phyloP scores from a whole-genome alignment of 345 rosid species.

The Heritiera fomes region DNA sequence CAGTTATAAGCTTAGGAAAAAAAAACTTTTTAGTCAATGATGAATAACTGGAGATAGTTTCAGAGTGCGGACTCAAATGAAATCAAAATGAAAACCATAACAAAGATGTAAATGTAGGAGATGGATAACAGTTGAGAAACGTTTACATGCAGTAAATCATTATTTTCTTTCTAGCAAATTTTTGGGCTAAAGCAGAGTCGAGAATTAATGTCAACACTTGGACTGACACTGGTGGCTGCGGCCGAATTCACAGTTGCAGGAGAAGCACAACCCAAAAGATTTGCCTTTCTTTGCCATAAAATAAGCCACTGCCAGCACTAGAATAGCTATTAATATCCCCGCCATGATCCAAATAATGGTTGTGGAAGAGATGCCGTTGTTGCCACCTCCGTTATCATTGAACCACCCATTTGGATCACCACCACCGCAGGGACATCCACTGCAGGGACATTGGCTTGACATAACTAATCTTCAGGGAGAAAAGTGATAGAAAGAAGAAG shows the following conservation, averaged over 20 bases:
- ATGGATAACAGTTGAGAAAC: background rate
- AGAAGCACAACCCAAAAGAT: constrained; percentile 9
- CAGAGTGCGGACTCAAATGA: background rate
- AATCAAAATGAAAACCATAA: background rate
- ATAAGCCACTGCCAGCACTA: background rate
- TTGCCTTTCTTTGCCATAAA: constrained; percentile 9
- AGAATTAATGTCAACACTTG: background rate
- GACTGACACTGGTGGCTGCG: background rate
- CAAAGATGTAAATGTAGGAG: background rate
- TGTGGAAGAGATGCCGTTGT: background rate
- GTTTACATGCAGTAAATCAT: background rate
- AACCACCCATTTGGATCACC: constrained; percentile 9
- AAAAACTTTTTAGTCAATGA: too few relatives aligned
- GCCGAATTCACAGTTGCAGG: constrained; percentile 1
- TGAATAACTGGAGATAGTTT: too few relatives aligned
- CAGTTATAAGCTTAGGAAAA: too few relatives aligned
- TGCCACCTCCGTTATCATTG: background rate
- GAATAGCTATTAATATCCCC: constrained; percentile 5
- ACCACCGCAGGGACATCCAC: background rate
- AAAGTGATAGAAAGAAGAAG: background rate
- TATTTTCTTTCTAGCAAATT: background rate
- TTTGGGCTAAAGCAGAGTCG: background rate
- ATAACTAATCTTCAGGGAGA: background rate
- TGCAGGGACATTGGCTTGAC: constrained; percentile 1
- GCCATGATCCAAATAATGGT: constrained; percentile 9